Conservation (phyloP, 2,329 filamentous ascomycete genomes). For the Colletotrichum cordylinicola region DNA sequence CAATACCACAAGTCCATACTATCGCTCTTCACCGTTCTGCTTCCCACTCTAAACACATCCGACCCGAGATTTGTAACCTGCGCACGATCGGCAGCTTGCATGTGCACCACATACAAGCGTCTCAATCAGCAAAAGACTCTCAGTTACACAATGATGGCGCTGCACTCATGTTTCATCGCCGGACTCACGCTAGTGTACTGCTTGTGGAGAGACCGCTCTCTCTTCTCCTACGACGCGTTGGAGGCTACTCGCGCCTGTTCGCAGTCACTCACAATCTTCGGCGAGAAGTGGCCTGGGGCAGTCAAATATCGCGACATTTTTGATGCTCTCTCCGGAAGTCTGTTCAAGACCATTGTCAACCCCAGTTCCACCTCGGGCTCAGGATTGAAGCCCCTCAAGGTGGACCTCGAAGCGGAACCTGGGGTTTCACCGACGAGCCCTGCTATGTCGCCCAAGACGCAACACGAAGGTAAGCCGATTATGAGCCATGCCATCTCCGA, state of each 20-base stretch:
- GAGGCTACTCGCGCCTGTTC: conserved; percentile 32
- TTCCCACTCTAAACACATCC: conserved; percentile 25
- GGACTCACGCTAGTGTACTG: conserved; percentile 34
- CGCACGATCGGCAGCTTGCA: conserved; percentile 26
- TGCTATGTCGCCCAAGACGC: neutral
- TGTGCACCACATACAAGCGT: conserved; percentile 34
- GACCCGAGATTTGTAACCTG: conserved; percentile 27
- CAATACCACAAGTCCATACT: conserved; percentile 31
- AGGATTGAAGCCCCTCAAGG: neutral
- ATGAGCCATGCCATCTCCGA: conserved; percentile 22
- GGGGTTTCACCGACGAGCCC: neutral
- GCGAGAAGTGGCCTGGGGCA: conserved; percentile 31
- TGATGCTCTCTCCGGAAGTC: conserved; percentile 28
- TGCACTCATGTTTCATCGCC: conserved; percentile 35
- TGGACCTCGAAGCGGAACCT: neutral
- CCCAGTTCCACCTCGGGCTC: neutral
- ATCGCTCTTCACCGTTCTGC: conserved; percentile 28
- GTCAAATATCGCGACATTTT: conserved; percentile 34
- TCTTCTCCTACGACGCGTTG: conserved; percentile 29
- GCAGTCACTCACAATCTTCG: conserved; percentile 32
- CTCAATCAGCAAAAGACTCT: conserved; percentile 33
- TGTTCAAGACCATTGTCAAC: conserved; percentile 28
- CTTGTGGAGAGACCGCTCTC: conserved; percentile 27
- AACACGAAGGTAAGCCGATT: neutral
- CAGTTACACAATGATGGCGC: conserved; percentile 33